Evolutionary conservation across 2,329 filamentous ascomycete species (phyloP).

Genomic region (Beauveria varroae): DNA sequence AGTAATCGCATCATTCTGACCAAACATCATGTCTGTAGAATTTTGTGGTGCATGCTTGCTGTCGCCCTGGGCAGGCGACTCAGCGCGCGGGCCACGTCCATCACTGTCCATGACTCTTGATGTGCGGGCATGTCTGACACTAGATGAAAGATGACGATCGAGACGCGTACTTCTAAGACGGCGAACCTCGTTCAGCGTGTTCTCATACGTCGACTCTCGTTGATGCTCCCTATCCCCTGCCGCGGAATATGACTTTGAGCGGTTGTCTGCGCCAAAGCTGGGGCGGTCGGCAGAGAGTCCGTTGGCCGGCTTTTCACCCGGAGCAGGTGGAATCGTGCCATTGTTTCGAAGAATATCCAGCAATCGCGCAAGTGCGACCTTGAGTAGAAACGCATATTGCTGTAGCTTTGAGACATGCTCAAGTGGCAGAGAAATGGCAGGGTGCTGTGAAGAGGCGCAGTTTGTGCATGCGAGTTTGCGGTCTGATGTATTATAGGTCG

Average conservation of each 20-base stretch:
- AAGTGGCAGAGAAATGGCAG: conserved; percentile 50
- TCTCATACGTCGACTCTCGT: conserved; percentile 78
- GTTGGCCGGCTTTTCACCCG: conserved; percentile 57
- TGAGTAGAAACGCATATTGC: conserved; percentile 88
- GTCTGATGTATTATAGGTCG: conserved; percentile 61
- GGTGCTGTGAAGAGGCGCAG: conserved; percentile 49
- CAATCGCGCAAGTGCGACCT: conserved; percentile 83
- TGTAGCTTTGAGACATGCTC: conserved; percentile 75
- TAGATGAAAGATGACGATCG: conserved; percentile 89
- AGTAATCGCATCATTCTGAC: conserved; percentile 83
- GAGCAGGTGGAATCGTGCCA: conserved; percentile 69
- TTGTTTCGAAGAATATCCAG: conserved; percentile 79
- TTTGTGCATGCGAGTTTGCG: conserved; percentile 63
- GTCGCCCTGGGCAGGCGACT: conserved; percentile 59
- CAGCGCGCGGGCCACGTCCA: conserved; percentile 60
- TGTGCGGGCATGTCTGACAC: conserved; percentile 80
- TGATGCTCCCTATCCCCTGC: conserved; percentile 46
- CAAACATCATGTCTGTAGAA: conserved; percentile 75
- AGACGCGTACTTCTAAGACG: conserved; percentile 86
- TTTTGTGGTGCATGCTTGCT: conserved; percentile 32
- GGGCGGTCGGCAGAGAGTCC: conserved; percentile 34
- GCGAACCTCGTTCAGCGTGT: conserved; percentile 91
- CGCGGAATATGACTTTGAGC: conserved; percentile 68
- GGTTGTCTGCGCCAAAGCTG: conserved; percentile 53
- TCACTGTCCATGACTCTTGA: conserved; percentile 77